A percentile compares a stretch with the other conserved stretches of the same genome.
Evolutionary conservation across 1,284 basidiomycete genomes (phyloP).

Genomic region (Sporisorium graminicola): DNA sequence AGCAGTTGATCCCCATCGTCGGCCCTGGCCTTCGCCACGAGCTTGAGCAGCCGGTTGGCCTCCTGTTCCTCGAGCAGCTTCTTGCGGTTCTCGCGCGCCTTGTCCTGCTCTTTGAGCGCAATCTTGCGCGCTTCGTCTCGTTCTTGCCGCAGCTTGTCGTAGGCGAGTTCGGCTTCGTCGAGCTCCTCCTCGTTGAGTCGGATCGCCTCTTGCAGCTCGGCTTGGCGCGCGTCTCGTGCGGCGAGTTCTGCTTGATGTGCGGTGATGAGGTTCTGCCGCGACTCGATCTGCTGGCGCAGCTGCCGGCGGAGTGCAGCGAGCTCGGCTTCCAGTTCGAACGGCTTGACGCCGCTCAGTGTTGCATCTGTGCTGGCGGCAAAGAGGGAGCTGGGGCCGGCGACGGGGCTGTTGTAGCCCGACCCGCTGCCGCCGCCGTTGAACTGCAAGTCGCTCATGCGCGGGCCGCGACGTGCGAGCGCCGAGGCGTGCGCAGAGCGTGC

Average conservation of each 20-base stretch:
- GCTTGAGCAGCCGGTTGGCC: constrained; percentile 46
- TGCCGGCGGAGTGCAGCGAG: constrained; percentile 51
- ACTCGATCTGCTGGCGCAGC: constrained; percentile 43
- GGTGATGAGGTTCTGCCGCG: constrained; percentile 19
- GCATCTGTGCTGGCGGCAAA: background rate
- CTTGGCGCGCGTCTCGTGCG: constrained; percentile 29
- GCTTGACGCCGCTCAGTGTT: constrained; percentile 35
- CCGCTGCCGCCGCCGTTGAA: background rate
- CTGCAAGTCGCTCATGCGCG: constrained; percentile 57
- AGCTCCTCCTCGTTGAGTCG: constrained; percentile 49
- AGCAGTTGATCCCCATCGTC: constrained; percentile 28
- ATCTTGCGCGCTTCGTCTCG: constrained; percentile 49
- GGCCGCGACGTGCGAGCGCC: constrained; percentile 51
- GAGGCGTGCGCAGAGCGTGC: constrained; percentile 24
- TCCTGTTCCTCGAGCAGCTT: constrained; percentile 46
- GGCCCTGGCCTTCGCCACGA: constrained; percentile 41
- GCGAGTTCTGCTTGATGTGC: constrained; percentile 36
- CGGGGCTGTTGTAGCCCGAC: constrained; percentile 17
- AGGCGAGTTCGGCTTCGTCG: constrained; percentile 45
- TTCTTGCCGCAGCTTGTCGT: constrained; percentile 46
- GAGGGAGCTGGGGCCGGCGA: background rate
- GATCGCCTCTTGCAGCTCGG: constrained; percentile 44
- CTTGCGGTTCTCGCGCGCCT: constrained; percentile 36
- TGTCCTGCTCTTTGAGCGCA: constrained; percentile 48
- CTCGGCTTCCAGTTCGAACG: constrained; percentile 60